Conservation (phyloP, 129 eudicot species). For the Kitagawia praeruptora region DNA sequence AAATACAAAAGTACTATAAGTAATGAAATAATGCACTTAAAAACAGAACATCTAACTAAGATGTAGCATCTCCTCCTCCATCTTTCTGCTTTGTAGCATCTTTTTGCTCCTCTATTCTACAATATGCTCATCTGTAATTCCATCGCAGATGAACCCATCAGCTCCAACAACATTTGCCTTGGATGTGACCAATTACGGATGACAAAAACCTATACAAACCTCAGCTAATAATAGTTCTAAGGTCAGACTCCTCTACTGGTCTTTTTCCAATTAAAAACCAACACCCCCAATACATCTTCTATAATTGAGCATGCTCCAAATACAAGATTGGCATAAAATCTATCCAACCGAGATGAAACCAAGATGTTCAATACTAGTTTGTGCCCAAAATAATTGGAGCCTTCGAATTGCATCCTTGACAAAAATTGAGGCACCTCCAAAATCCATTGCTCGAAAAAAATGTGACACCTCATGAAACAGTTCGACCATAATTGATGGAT, state of each 20-base stretch:
- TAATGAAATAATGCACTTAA: too few species aligned
- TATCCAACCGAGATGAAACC: not conserved
- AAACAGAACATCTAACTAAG: too few species aligned
- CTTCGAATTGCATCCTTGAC: constrained; percentile 7
- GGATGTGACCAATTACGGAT: too few species aligned
- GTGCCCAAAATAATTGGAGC: not conserved
- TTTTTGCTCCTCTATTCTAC: too few species aligned
- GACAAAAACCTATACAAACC: constrained; percentile 3
- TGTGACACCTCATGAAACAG: constrained; percentile 53
- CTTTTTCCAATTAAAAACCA: not conserved
- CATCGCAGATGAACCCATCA: too few species aligned
- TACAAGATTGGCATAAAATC: constrained; percentile 2
- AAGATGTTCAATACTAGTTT: not conserved
- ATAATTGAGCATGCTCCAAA: constrained; percentile 5
- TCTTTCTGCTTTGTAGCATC: too few species aligned
- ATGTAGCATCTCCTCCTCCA: too few species aligned
- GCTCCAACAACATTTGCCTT: too few species aligned
- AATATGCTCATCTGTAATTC: too few species aligned
- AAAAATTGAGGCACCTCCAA: not conserved
- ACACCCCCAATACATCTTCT: not conserved
- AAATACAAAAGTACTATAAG: too few species aligned
- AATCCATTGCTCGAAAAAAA: constrained; percentile 8
- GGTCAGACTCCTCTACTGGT: not conserved
- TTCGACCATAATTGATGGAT: constrained; percentile 73
- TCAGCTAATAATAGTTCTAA: not conserved